Percentiles rank a stretch among this genome's conserved stretches.
phyloP scores from a whole-genome alignment of 2,329 filamentous ascomycete species.

The Neonectria ditissima region DNA sequence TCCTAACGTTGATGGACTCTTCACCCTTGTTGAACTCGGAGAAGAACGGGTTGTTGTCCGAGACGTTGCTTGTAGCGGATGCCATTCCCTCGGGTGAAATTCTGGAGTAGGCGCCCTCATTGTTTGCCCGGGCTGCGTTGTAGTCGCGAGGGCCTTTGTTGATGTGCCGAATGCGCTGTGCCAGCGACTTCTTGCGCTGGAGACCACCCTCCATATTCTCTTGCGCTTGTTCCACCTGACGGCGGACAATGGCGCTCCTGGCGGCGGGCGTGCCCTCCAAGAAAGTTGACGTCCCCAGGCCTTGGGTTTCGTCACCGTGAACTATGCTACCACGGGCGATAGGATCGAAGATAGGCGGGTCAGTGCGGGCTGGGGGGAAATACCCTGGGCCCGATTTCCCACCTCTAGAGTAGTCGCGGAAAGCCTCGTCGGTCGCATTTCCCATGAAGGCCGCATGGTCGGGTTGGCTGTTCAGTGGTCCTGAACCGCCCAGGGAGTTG shows the following conservation, averaged over 20 bases:
- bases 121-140: slow-evolving; percentile 68
- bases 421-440: slow-evolving; percentile 81
- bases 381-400: slow-evolving; percentile 45
- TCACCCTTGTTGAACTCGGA: slow-evolving; percentile 75
- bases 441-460: slow-evolving; percentile 93
- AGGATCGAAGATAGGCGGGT: slow-evolving; percentile 74
- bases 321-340: slow-evolving; percentile 75
- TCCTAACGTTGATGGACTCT: slow-evolving; percentile 62
- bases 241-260: slow-evolving; percentile 79
- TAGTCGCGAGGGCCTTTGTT: slow-evolving; percentile 75
- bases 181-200: slow-evolving; percentile 92
- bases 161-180: slow-evolving; percentile 89
- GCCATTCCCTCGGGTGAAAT: slow-evolving; percentile 55
- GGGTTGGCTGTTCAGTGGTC: slow-evolving; percentile 83
- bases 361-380: slow-evolving; percentile 47
- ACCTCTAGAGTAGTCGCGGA: slow-evolving; percentile 76
- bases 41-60: slow-evolving; percentile 80
- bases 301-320: slow-evolving; percentile 85
- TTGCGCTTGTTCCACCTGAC: slow-evolving; percentile 75
- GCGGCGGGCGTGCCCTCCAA: slow-evolving; percentile 93
- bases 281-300: slow-evolving; percentile 94
- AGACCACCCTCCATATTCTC: slow-evolving; percentile 72
- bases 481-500: slow-evolving; percentile 89
- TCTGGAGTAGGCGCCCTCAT: slow-evolving; percentile 61
- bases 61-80: slow-evolving; percentile 48